phyloP scores from a whole-genome alignment of 2,329 filamentous ascomycete species.

The Allantophomopsis cytisporea region DNA sequence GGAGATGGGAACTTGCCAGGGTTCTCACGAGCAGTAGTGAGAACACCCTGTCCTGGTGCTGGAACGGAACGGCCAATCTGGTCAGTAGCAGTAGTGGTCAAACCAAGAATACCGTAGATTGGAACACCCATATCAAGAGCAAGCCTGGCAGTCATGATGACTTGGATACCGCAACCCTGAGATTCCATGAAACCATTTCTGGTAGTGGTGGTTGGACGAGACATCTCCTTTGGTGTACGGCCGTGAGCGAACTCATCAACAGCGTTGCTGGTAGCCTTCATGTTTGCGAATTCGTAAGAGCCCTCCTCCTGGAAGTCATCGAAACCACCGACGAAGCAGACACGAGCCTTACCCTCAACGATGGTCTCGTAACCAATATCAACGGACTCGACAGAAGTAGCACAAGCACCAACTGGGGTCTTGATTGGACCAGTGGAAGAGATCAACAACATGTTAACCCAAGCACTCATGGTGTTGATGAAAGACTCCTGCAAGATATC shows the following conservation, averaged over 20 bases:
- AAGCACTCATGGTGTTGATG: constrained; percentile 99
- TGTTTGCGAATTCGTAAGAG: constrained; percentile 99
- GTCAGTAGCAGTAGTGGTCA: constrained; percentile 93
- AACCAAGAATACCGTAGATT: constrained; percentile 86
- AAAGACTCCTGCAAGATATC: constrained; percentile 98
- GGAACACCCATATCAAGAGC: constrained; percentile 97
- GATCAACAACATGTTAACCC: constrained; percentile 98
- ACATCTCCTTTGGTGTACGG: constrained; percentile 94
- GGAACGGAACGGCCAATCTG: constrained; percentile 98
- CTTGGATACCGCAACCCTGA: constrained; percentile 93
- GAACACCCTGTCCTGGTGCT: constrained; percentile 89
- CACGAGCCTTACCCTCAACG: constrained; percentile 90
- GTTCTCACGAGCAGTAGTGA: constrained; percentile 88
- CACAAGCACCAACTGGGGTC: constrained; percentile 94
- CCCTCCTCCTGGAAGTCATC: constrained; percentile 99
- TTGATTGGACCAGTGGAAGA: constrained; percentile 98
- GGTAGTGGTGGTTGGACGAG: constrained; percentile 89
- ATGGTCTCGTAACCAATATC: constrained; percentile 98
- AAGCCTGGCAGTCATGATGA: constrained; percentile 95
- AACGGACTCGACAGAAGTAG: constrained; percentile 91
- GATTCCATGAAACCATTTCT: constrained; percentile 99
- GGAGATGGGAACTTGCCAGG: constrained; percentile 88
- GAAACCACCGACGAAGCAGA: constrained; percentile 97
- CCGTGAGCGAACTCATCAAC: constrained; percentile 94
- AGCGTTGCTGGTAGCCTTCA: constrained; percentile 98